Conservation (phyloP, 352 stramenopile species). For the Phytophthora brassicae region DNA sequence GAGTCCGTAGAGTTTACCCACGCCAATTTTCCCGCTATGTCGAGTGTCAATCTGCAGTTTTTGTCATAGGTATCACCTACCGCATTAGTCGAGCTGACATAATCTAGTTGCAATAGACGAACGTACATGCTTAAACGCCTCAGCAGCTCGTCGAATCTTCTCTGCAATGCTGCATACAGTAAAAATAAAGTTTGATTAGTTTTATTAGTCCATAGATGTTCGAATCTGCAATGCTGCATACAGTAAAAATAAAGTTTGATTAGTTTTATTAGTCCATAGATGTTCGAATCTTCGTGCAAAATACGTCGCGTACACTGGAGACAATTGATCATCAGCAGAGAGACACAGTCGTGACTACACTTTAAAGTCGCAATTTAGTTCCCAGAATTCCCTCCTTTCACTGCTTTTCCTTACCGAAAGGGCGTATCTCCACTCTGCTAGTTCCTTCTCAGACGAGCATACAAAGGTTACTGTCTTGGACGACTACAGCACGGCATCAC, state of each 20-base stretch:
- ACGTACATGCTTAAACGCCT: slow-evolving; percentile 47
- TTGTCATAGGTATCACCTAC: neutral
- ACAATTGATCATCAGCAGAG: slow-evolving; percentile 17
- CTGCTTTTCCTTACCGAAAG: slow-evolving; percentile 39
- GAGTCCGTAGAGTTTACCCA: slow-evolving; percentile 41
- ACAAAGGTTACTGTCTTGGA: slow-evolving; percentile 62
- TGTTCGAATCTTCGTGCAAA: too few species aligned
- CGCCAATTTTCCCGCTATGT: slow-evolving; percentile 44
- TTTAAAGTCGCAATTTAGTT: neutral
- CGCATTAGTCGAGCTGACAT: neutral
- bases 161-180: slow-evolving; percentile 47
- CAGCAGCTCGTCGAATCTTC: slow-evolving; percentile 56
- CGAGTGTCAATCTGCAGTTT: slow-evolving; percentile 42
- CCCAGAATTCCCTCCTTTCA: neutral
- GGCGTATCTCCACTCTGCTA: slow-evolving; percentile 56
- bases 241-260: too few species aligned
- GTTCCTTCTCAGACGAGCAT: slow-evolving; percentile 55
- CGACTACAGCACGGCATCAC: slow-evolving; percentile 22
- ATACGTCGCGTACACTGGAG: slow-evolving; percentile 20
- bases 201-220: too few species aligned
- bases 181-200: too few species aligned
- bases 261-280: too few species aligned
- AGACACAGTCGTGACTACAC: slow-evolving; percentile 26
- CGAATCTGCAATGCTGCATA: too few species aligned
- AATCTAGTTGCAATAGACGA: neutral